Evolutionary conservation across 495 filamentous ascomycete species (phyloP), one percentile per base, ranked within the genome.

Genomic region (Talaromyces nanjingensis): DNA sequence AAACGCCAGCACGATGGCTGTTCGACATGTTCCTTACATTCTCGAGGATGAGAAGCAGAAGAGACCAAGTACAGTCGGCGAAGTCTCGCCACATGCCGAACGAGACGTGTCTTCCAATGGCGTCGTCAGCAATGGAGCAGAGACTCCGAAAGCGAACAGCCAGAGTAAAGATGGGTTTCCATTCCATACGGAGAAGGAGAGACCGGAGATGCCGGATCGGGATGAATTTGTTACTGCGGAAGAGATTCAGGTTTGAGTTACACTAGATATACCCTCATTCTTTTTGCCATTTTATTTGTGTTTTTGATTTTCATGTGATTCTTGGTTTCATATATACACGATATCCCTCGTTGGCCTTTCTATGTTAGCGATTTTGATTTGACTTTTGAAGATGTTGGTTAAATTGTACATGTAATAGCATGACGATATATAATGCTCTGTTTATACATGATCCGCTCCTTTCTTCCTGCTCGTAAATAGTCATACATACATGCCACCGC

Each of bases 181-280:
- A 37, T 24, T 37, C 18, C 9, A 33, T 16, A 2, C 16, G 4
- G 14, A 20, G n/a, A 22, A 74, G 5, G n/a, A 20, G 3, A 59
- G 75, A 6, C 75, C 75, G 4, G 68, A 66, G 6, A 72, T 77
- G 70, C 71, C 70, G 25, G 70, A 73, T 5, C 67, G 73, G 12
- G 73, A 73, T 29, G 67, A 59, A 6, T 75, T 69, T 56, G 70
- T 67, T 52, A 71, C 71, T 42, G 71, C 71, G 16, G 58, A 71
- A 4, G 66, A 72, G 56, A 34, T 59, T 33, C 56, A 18, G 18
- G 2, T n/a, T 59, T 37, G 16, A 57, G 5, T 57, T 56, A 0
- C 12, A 33, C 18, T 14, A 59, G 20, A 34, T 49, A 49, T 49
- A 18, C 45, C n/a, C 45, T 8, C 45, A 1, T 49, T 45, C 14